phyloP scores from a whole-genome alignment of 371 early-diverging fungal species.

The Batkoa obscura region DNA sequence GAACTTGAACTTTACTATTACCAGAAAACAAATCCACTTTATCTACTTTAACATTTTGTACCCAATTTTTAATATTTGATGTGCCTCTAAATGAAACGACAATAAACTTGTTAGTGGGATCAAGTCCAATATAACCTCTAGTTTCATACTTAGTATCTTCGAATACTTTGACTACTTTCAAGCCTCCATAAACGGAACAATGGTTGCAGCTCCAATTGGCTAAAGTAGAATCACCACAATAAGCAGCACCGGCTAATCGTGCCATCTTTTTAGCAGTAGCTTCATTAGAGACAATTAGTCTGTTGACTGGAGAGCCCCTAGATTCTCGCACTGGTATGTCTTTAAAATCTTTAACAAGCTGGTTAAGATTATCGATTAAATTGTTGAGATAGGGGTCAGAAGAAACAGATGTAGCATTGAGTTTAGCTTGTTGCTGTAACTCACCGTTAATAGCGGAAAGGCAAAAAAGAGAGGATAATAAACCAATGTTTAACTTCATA shows the following conservation, averaged over 20 bases:
- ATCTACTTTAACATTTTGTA: neutral
- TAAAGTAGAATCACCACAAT: neutral
- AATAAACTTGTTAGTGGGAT: neutral
- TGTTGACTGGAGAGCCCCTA: neutral
- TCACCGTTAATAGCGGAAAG: no score
- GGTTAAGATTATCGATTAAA: neutral
- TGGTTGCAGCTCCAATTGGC: neutral
- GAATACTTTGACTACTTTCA: neutral
- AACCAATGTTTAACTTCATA: no score
- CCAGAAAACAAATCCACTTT: neutral
- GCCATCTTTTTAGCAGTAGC: neutral
- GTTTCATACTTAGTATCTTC: neutral
- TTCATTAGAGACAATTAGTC: neutral
- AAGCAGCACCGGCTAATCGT: neutral
- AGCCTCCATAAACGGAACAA: neutral
- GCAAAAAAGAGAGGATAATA: no score
- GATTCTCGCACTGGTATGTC: neutral
- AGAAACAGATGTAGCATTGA: no score
- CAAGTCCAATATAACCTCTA: neutral
- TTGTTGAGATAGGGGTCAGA: neutral
- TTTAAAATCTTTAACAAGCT: neutral
- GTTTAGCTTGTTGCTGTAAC: no score
- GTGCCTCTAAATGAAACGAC: neutral
- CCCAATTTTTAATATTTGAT: slow-evolving; percentile 1
- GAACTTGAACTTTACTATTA: neutral